Evolutionary conservation across 805 yeast species (phyloP), one percentile per base, ranked within the genome.

Genomic region (Lachancea lanzarotensis): DNA sequence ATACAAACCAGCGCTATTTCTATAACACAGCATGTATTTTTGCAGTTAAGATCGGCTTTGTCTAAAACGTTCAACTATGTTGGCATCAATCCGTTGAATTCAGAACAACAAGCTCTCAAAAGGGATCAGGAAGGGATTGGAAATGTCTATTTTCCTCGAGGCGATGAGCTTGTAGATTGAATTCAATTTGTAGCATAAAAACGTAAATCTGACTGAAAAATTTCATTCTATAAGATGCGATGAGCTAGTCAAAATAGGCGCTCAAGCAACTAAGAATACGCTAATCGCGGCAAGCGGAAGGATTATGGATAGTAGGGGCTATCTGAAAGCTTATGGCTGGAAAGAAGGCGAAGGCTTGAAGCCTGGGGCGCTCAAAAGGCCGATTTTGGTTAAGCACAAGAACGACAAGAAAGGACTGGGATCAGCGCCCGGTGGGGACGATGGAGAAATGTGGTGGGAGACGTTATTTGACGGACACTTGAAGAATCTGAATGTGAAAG

Each of bases 371-470:
- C 64, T 91, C 42, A 79, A 75, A 55, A 86, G 80, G 54, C 98
- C 98, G 0, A 79, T 91, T 35, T 65, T 91, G 49, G 96, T 93
- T 45, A 84, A 83, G 52, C 97, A 91, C 59, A 89, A 93, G 66
- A 82, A 80, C 54, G 96, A 91, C 59, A 81, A 80, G 46, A 89
- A 88, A 59, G 98, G 98, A 9, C 72, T 91, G 20, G 98, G 98
- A 0, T 82, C 84, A 59, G 81, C 78, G 20, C 68, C 71, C 38
- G 74, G 75, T 19, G 68, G 71, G 9, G 82, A 79, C 42, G 93
- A 87, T 52, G 76, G 81, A 13, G 95, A 86, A 52, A 83, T 87
- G 38, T 91, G 98, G 98, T 91, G 98, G 98, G 98, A 91, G 53
- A 75, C 86, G 51, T 71, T 91, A 37, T 93, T 93, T 68, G 97